phyloP scores from a whole-genome alignment of 2,329 filamentous ascomycete genomes.

The Tympanopsis confertula region DNA sequence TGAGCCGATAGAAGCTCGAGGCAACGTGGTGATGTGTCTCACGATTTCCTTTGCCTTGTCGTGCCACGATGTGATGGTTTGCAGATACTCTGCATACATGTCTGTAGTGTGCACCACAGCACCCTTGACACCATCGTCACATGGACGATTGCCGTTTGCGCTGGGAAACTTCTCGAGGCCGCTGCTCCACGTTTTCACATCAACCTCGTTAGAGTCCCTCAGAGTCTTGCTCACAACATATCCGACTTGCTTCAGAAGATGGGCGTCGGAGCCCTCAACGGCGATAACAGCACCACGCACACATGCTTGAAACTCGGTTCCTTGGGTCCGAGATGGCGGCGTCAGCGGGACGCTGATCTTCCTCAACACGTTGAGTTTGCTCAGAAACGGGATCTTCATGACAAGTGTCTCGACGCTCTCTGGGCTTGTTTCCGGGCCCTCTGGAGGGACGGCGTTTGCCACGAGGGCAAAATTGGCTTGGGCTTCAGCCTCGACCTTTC shows the following conservation, averaged over 20 bases:
- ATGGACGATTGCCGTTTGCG: background rate
- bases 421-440: slow-evolving; percentile 14
- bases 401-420: slow-evolving; percentile 56
- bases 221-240: slow-evolving; percentile 55
- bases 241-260: slow-evolving; percentile 43
- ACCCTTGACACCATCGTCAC: no score
- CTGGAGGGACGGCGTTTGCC: slow-evolving; percentile 12
- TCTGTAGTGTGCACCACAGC: background rate
- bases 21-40: slow-evolving; percentile 32
- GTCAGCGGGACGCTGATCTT: slow-evolving; percentile 63
- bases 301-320: background rate
- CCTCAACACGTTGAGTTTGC: slow-evolving; percentile 66
- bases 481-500: slow-evolving; percentile 21
- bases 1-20: slow-evolving; percentile 2
- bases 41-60: slow-evolving; percentile 61
- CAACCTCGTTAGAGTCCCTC: slow-evolving; percentile 23
- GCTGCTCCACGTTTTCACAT: slow-evolving; percentile 31
- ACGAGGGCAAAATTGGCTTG: slow-evolving; percentile 6
- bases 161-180: slow-evolving; percentile 7
- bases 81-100: slow-evolving; percentile 48
- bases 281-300: slow-evolving; percentile 70
- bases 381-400: slow-evolving; percentile 62
- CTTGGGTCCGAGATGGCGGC: slow-evolving; percentile 15
- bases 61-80: slow-evolving; percentile 64
- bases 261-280: slow-evolving; percentile 60